Evolutionary conservation across 495 filamentous ascomycete species (phyloP).

Genomic region (Evansstolkia leycettana): DNA sequence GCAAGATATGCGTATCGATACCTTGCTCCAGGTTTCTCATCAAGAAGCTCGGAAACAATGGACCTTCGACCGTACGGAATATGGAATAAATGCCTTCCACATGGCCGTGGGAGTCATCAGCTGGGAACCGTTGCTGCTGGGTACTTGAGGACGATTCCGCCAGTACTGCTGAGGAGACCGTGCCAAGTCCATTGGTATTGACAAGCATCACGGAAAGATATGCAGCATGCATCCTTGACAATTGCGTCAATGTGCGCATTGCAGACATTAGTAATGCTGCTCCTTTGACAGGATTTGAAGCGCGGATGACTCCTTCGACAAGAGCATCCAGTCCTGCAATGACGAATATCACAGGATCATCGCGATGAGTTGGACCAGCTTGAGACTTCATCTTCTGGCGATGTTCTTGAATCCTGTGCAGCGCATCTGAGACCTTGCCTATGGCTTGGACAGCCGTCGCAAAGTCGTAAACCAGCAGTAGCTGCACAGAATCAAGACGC

Average conservation of each 20-base stretch:
- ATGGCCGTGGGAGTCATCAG: neutral
- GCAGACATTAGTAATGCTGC: conserved; percentile 22
- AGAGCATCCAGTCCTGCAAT: conserved; percentile 30
- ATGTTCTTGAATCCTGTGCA: conserved; percentile 10
- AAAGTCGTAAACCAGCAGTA: conserved; percentile 27
- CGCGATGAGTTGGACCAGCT: too few relatives aligned
- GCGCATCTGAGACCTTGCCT: conserved; percentile 14
- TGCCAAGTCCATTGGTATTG: conserved; percentile 26
- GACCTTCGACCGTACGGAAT: conserved; percentile 12
- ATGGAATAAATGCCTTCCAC: conserved; percentile 16
- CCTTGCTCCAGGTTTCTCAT: conserved; percentile 31
- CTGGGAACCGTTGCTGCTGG: too few relatives aligned
- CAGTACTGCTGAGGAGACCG: too few relatives aligned
- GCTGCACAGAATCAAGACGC: conserved; percentile 24
- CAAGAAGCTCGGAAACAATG: conserved; percentile 22
- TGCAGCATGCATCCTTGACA: conserved; percentile 17
- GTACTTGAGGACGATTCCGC: too few relatives aligned
- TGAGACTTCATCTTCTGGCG: too few relatives aligned
- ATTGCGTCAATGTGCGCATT: conserved; percentile 20
- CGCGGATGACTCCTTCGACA: conserved; percentile 24
- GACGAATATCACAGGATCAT: conserved; percentile 13
- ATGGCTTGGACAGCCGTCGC: conserved; percentile 23
- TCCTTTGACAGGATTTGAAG: conserved; percentile 28
- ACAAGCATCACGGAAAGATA: conserved; percentile 26
- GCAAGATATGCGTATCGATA: conserved; percentile 27